These are phyloP conservation scores for Globisporangium abappressorium DNA, from an alignment of 352 stramenopile species.

Conservation along the genomic window DNA sequence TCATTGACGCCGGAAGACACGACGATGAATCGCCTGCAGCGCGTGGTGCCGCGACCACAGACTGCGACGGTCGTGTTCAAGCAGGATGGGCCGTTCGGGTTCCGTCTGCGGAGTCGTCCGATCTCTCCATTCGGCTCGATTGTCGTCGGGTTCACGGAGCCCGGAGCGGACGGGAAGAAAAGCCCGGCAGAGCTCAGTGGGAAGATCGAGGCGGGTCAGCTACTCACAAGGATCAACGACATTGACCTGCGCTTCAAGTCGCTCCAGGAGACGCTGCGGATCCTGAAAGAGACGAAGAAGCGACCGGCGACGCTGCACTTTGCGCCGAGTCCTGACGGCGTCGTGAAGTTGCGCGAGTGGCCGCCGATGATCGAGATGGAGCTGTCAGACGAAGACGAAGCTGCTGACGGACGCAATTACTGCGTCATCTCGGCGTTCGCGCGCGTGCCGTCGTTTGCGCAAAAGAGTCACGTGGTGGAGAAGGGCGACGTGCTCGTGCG, in stretches of 20 bases:
- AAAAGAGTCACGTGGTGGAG: conserved; percentile 58
- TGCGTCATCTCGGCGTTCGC: conserved; percentile 68
- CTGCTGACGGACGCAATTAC: conserved; percentile 52
- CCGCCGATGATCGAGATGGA: conserved; percentile 83
- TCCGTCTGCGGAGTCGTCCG: conserved; percentile 73
- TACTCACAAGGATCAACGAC: conserved; percentile 67
- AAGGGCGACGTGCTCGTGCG: conserved; percentile 65
- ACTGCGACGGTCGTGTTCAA: conserved; percentile 66
- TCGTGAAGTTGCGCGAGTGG: conserved; percentile 78
- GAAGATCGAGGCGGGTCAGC: conserved; percentile 67
- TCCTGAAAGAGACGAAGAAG: conserved; percentile 54
- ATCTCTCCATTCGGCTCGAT: conserved; percentile 67
- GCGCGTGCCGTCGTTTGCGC: conserved; percentile 68
- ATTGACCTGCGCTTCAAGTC: conserved; percentile 65
- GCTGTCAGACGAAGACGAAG: conserved; percentile 46
- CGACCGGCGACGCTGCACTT: conserved; percentile 75
- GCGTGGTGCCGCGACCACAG: conserved; percentile 46
- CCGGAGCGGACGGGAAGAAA: conserved; percentile 43
- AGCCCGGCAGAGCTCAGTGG: conserved; percentile 60
- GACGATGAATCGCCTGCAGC: conserved; percentile 46
- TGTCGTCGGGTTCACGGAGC: conserved; percentile 64
- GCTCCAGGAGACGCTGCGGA: conserved; percentile 52
- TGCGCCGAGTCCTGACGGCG: conserved; percentile 65
- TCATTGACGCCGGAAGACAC: conserved; percentile 61
- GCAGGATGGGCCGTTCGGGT: conserved; percentile 66